These are phyloP conservation scores for Plasmodiophora brassicae DNA, from an alignment of 208 protist species.

Conservation along the genomic window DNA sequence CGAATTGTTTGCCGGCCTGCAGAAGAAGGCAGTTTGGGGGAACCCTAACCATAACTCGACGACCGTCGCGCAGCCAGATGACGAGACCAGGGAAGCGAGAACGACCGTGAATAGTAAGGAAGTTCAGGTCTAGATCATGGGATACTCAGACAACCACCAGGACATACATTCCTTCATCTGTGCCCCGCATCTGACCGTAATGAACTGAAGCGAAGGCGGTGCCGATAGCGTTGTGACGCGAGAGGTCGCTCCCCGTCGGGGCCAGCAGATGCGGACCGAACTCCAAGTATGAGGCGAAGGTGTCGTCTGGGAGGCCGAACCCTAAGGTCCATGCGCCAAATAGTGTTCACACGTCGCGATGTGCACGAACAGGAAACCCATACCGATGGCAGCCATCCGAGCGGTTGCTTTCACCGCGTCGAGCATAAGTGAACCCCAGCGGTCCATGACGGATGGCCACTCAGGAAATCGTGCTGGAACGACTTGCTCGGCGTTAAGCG, in stretches of 20 bases:
- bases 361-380: neutral
- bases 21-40: slow-evolving; percentile 64
- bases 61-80: slow-evolving; percentile 62
- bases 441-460: slow-evolving; percentile 51
- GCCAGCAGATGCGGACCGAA: slow-evolving; percentile 65
- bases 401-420: slow-evolving; percentile 45
- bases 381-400: slow-evolving; percentile 55
- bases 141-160: neutral
- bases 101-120: slow-evolving; percentile 68
- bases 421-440: slow-evolving; percentile 52
- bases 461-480: slow-evolving; percentile 48
- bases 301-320: slow-evolving; percentile 45
- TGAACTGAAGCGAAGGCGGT: slow-evolving; percentile 67
- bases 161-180: neutral
- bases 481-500: slow-evolving; percentile 58
- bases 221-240: slow-evolving; percentile 45
- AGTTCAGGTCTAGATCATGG: slow-evolving; percentile 61
- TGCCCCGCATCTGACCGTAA: slow-evolving; percentile 39
- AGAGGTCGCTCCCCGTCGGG: slow-evolving; percentile 64
- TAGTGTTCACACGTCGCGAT: neutral
- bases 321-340: neutral
- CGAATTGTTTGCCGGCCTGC: slow-evolving; percentile 70
- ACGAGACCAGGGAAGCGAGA: slow-evolving; percentile 63
- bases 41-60: slow-evolving; percentile 12
- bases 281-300: slow-evolving; percentile 49